Conservation (phyloP, 352 stramenopile genomes). For the Pythium folliculosum region DNA sequence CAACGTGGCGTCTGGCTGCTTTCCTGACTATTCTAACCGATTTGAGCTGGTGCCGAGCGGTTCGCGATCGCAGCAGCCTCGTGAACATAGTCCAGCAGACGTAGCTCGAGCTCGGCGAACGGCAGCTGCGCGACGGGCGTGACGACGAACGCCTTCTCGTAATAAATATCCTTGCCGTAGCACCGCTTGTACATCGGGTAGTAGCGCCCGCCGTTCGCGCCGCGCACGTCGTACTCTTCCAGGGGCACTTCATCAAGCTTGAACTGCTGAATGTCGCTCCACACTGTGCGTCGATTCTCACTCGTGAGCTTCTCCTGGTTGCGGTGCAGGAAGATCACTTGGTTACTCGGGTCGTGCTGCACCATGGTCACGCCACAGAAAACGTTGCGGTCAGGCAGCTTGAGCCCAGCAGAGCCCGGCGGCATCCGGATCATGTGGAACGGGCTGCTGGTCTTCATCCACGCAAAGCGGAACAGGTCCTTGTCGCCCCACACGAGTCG, state of each 20-base stretch:
- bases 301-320: slow-evolving; percentile 29
- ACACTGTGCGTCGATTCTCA: slow-evolving; percentile 9
- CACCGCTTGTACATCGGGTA: slow-evolving; percentile 8
- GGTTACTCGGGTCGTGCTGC: slow-evolving; percentile 35
- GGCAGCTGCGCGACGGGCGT: slow-evolving; percentile 42
- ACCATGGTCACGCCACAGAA: slow-evolving; percentile 47
- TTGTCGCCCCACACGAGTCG: slow-evolving; percentile 80
- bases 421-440: slow-evolving; percentile 34
- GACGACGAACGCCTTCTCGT: slow-evolving; percentile 62
- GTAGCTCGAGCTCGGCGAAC: neutral
- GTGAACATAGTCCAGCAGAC: neutral
- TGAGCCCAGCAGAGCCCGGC: slow-evolving; percentile 23
- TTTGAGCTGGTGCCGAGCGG: too few species aligned
- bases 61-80: neutral
- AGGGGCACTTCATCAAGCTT: slow-evolving; percentile 6
- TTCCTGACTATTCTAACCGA: too few species aligned
- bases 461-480: slow-evolving; percentile 61
- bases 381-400: slow-evolving; percentile 9
- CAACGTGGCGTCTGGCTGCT: too few species aligned
- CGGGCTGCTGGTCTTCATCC: slow-evolving; percentile 33
- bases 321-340: slow-evolving; percentile 38
- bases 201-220: slow-evolving; percentile 11
- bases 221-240: slow-evolving; percentile 20
- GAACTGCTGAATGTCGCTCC: slow-evolving; percentile 33
- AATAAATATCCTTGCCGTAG: slow-evolving; percentile 19